phyloP scores from a whole-genome alignment of 805 yeast genomes.

The Candida coquimbonensis region DNA sequence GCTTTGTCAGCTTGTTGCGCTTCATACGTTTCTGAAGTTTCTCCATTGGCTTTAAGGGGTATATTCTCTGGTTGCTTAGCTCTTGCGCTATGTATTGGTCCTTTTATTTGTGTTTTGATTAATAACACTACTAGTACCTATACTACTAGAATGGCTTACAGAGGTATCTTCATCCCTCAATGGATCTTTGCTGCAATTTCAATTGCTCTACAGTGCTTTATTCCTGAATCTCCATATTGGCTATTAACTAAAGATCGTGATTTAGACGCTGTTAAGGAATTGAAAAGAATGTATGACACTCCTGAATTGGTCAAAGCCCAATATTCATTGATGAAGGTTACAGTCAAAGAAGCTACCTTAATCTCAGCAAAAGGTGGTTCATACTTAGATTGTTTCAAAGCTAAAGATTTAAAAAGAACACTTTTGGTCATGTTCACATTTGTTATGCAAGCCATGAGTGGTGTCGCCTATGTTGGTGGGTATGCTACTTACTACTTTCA shows the following conservation, averaged over 20 bases:
- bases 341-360: conserved; percentile 21
- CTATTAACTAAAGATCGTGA: conserved; percentile 28
- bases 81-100: conserved; percentile 32
- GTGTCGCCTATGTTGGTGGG: conserved; percentile 36
- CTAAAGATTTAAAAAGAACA: conserved; percentile 39
- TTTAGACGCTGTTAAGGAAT: conserved; percentile 28
- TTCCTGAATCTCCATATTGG: conserved; percentile 42
- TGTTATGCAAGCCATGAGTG: conserved; percentile 38
- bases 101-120: conserved; percentile 29
- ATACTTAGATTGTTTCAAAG: conserved; percentile 36
- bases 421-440: conserved; percentile 26
- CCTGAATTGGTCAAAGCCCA: conserved; percentile 22
- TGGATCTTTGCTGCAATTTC: conserved; percentile 13
- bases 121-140: conserved; percentile 18
- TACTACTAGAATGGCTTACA: conserved; percentile 25
- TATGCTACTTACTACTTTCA: conserved; percentile 41
- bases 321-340: conserved; percentile 25
- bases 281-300: conserved; percentile 18
- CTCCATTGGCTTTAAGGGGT: conserved; percentile 34
- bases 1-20: conserved; percentile 30
- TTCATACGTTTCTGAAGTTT: conserved; percentile 35
- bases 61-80: conserved; percentile 30
- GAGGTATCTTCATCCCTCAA: conserved; percentile 28
- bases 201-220: conserved; percentile 26
- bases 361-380: conserved; percentile 24